phyloP scores from a whole-genome alignment of 257 asterid genomes.

The Solanum tarapatanum region DNA sequence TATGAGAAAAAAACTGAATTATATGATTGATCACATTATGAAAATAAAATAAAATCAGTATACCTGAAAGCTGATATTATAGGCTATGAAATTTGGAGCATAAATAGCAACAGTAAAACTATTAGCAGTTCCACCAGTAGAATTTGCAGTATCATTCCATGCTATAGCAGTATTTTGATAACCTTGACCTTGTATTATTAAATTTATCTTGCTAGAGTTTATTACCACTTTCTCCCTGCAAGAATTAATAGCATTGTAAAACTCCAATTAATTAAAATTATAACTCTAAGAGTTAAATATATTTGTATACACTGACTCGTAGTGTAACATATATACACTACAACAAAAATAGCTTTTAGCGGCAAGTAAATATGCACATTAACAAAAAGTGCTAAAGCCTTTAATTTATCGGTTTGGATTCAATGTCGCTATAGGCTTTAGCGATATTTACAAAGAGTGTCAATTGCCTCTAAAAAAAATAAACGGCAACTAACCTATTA shows the following conservation, averaged over 20 bases:
- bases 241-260: not conserved
- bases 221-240: constrained; percentile 65
- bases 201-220: constrained; percentile 38
- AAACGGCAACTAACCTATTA: too few relatives aligned
- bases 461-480: too few relatives aligned
- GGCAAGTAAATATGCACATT: not conserved
- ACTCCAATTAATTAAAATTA: not conserved
- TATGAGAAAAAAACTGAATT: not conserved
- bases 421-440: too few relatives aligned
- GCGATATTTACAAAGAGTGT: not conserved
- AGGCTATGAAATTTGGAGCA: constrained; percentile 57
- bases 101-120: constrained; percentile 45
- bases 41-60: not conserved
- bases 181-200: constrained; percentile 75
- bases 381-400: too few relatives aligned
- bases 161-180: constrained; percentile 43
- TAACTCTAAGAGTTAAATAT: not conserved
- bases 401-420: too few relatives aligned
- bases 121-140: constrained; percentile 53
- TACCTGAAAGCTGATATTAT: constrained; percentile 79
- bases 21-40: not conserved
- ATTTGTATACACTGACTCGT: not conserved
- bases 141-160: constrained; percentile 85
- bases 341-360: not conserved
- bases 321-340: not conserved